Percentiles rank a stretch among this genome's conserved stretches.
Evolutionary conservation across 1,284 basidiomycete species (phyloP).

Genomic region (Phellinidium pouzarii): DNA sequence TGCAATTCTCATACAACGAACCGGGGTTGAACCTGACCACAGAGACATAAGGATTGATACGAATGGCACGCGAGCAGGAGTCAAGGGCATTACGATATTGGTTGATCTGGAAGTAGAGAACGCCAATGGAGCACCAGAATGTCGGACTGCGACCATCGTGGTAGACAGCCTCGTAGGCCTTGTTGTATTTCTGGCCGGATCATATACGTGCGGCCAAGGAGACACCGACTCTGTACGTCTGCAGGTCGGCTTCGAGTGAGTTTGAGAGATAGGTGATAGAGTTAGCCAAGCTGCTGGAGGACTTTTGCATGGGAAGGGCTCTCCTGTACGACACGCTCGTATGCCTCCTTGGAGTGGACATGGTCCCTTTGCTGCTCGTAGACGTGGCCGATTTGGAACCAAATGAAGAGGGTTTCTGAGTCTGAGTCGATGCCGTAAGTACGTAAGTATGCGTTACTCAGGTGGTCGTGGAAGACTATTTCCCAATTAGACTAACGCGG

Average conservation of each 20-base stretch:
- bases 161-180: slow-evolving; percentile 99
- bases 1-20: slow-evolving; percentile 95
- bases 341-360: slow-evolving; percentile 87
- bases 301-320: slow-evolving; percentile 96
- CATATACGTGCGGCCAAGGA: slow-evolving; percentile 97
- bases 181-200: slow-evolving; percentile 98
- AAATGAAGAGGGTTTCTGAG: too few relatives aligned
- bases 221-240: slow-evolving; percentile 98
- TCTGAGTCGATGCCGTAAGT: too few relatives aligned
- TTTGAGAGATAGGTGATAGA: slow-evolving; percentile 96
- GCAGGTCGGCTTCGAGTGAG: slow-evolving; percentile 93
- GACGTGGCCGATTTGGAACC: slow-evolving; percentile 99
- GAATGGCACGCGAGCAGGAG: slow-evolving; percentile 96
- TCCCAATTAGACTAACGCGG: too few relatives aligned
- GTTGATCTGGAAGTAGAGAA: slow-evolving; percentile 99
- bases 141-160: slow-evolving; percentile 97
- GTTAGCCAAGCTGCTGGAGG: slow-evolving; percentile 94
- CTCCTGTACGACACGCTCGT: slow-evolving; percentile 91
- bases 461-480: too few relatives aligned
- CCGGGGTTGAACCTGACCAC: slow-evolving; percentile 99
- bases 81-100: slow-evolving; percentile 98
- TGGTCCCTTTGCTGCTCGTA: slow-evolving; percentile 96
- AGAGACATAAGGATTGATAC: slow-evolving; percentile 98
- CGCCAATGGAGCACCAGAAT: slow-evolving; percentile 99
- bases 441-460: too few relatives aligned